Conservation (phyloP, 164 flowering plant species). For the Brasenia schreberi region DNA sequence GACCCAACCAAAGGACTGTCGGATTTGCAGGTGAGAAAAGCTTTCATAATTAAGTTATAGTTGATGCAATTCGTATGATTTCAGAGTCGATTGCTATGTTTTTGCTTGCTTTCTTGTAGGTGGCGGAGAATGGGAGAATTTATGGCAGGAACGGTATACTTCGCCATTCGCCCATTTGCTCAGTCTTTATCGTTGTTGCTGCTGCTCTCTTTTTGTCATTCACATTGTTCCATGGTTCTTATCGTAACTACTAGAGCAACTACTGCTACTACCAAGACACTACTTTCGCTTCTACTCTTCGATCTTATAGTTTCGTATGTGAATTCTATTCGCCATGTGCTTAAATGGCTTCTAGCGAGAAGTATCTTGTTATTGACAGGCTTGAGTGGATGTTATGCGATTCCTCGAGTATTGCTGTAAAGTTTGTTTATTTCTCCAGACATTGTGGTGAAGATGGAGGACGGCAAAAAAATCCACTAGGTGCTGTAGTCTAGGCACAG, state of each 20-base stretch:
- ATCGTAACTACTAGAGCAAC: neutral
- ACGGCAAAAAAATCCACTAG: too few species aligned
- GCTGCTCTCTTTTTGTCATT: too few species aligned
- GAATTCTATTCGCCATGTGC: neutral
- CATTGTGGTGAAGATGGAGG: too few species aligned
- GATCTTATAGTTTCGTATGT: neutral
- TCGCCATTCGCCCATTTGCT: neutral
- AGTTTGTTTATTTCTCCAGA: too few species aligned
- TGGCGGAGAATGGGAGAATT: conserved; percentile 44
- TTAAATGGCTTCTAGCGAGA: too few species aligned
- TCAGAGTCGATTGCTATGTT: too few species aligned
- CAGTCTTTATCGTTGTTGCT: neutral
- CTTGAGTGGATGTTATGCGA: too few species aligned
- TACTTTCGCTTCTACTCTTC: neutral
- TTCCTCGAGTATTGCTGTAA: too few species aligned
- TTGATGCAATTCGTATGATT: too few species aligned
- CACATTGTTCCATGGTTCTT: neutral
- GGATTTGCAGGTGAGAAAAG: conserved; percentile 49
- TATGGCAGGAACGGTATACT: conserved; percentile 70
- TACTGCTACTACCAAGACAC: neutral
- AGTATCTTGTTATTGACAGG: too few species aligned
- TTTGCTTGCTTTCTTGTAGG: conserved; percentile 25
- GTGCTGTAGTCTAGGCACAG: too few species aligned
- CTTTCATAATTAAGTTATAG: too few species aligned
- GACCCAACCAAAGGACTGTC: conserved; percentile 69